A percentile compares a stretch with the other conserved stretches of the same genome.
Conservation (phyloP, 495 filamentous ascomycete species). For the Physcia stellaris region DNA sequence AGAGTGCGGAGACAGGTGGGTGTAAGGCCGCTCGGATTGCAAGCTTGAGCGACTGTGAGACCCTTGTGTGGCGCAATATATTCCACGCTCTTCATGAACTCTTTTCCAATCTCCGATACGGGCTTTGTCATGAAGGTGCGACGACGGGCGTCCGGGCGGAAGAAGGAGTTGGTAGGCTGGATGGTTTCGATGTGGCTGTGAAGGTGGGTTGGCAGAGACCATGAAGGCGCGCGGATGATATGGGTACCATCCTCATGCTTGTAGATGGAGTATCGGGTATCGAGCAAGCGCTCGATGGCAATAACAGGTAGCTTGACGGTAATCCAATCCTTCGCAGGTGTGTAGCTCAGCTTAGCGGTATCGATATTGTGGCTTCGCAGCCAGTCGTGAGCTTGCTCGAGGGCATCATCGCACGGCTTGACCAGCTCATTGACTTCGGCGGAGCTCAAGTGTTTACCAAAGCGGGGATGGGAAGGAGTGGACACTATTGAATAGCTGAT, state of each 20-base stretch:
- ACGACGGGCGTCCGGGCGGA: slow-evolving; percentile 14
- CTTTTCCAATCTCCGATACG: background rate
- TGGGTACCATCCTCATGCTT: slow-evolving; percentile 24
- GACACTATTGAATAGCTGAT: slow-evolving; percentile 19
- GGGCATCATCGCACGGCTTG: slow-evolving; percentile 20
- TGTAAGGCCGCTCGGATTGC: slow-evolving; percentile 38
- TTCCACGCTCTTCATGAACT: slow-evolving; percentile 13
- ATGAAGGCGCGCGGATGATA: slow-evolving; percentile 28
- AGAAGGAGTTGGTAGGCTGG: slow-evolving; percentile 57
- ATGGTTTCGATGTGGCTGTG: slow-evolving; percentile 47
- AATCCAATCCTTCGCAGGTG: slow-evolving; percentile 29
- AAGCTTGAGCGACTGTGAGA: slow-evolving; percentile 24
- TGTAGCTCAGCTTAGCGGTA: slow-evolving; percentile 14
- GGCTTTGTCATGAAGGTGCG: slow-evolving; percentile 7
- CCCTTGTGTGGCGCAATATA: slow-evolving; percentile 15
- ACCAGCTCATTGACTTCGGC: slow-evolving; percentile 26
- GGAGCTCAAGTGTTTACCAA: slow-evolving; percentile 26
- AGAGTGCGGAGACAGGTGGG: slow-evolving; percentile 39
- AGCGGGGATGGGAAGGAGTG: slow-evolving; percentile 26
- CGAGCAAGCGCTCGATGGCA: slow-evolving; percentile 23
- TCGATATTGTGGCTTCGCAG: slow-evolving; percentile 24
- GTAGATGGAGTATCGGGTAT: slow-evolving; percentile 30
- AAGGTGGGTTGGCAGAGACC: slow-evolving; percentile 38
- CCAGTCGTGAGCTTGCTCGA: slow-evolving; percentile 27
- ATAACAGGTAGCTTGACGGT: slow-evolving; percentile 21